Evolutionary conservation across 441 rosid species (phyloP).

Genomic region (Gossypium gossypioides): DNA sequence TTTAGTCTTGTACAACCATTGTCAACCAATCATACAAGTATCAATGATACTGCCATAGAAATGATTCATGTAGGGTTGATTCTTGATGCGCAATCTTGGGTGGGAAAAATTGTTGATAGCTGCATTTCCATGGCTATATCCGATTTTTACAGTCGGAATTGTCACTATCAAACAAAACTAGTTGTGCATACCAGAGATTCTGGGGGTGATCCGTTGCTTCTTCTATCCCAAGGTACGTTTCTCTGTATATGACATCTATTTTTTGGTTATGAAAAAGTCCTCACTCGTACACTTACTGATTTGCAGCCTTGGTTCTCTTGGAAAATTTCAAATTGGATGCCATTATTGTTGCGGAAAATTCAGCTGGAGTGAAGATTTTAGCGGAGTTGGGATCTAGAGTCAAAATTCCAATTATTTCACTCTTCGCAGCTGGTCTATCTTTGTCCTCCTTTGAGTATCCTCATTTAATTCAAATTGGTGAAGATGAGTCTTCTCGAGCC

Average conservation of each 20-base stretch:
- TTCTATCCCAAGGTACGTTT: constrained; percentile 13
- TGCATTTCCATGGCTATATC: constrained; percentile 21
- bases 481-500: constrained; percentile 23
- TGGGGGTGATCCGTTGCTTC: constrained; percentile 11
- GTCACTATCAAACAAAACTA: background rate
- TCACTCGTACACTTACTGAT: background rate
- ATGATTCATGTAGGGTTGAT: constrained; percentile 9
- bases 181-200: constrained; percentile 8
- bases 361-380: constrained; percentile 23
- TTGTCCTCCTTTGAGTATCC: constrained; percentile 14
- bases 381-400: constrained; percentile 27
- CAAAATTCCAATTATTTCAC: constrained; percentile 29
- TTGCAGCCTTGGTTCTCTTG: background rate
- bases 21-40: background rate
- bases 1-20: background rate
- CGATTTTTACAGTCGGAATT: constrained; percentile 8
- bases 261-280: background rate
- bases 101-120: background rate
- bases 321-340: constrained; percentile 18
- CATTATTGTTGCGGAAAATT: constrained; percentile 27
- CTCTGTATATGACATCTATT: background rate
- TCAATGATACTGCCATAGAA: background rate
- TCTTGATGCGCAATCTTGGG: constrained; percentile 5
- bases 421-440: constrained; percentile 12
- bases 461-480: constrained; percentile 24